Conservation (phyloP, 1,284 basidiomycete species). For the Tilletia indica region DNA sequence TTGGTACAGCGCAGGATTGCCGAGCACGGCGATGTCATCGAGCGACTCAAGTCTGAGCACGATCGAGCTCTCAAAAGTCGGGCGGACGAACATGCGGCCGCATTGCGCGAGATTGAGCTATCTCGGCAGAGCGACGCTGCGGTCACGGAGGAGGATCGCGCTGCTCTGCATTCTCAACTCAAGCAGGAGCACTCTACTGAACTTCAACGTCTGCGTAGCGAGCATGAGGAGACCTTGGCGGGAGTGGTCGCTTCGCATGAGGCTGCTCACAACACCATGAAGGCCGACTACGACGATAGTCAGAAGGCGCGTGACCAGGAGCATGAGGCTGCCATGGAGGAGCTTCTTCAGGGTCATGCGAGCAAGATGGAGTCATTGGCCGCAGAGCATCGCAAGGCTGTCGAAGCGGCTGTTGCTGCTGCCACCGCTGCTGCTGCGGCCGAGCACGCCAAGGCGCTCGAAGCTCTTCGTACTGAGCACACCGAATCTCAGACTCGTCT, state of each 20-base stretch:
- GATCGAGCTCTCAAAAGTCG: slow-evolving; percentile 22
- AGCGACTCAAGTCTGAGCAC: slow-evolving; percentile 25
- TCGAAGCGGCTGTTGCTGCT: not conserved
- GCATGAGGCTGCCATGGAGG: slow-evolving; percentile 5
- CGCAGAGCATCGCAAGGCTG: slow-evolving; percentile 17
- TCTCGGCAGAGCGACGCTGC: slow-evolving; percentile 12
- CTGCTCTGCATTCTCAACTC: slow-evolving; percentile 12
- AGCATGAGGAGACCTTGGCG: slow-evolving; percentile 30
- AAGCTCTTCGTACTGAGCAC: slow-evolving; percentile 14
- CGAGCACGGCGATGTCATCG: slow-evolving; percentile 16
- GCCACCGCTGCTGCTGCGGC: slow-evolving; percentile 5
- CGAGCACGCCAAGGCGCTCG: slow-evolving; percentile 12
- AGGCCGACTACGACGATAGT: not conserved
- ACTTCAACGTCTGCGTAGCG: slow-evolving; percentile 24
- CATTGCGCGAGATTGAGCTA: slow-evolving; percentile 19
- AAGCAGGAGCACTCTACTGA: slow-evolving; percentile 26
- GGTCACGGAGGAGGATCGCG: slow-evolving; percentile 24
- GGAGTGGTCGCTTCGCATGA: not conserved
- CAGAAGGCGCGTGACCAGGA: not conserved
- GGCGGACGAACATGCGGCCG: slow-evolving; percentile 30
- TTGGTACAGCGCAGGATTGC: slow-evolving; percentile 16
- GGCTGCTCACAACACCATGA: not conserved
- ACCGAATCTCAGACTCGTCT: not conserved
- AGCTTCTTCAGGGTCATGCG: not conserved
- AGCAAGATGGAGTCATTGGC: not conserved